Evolutionary conservation across 805 yeast species (phyloP).

Genomic region (Hanseniaspora pseudoguilliermondii): DNA sequence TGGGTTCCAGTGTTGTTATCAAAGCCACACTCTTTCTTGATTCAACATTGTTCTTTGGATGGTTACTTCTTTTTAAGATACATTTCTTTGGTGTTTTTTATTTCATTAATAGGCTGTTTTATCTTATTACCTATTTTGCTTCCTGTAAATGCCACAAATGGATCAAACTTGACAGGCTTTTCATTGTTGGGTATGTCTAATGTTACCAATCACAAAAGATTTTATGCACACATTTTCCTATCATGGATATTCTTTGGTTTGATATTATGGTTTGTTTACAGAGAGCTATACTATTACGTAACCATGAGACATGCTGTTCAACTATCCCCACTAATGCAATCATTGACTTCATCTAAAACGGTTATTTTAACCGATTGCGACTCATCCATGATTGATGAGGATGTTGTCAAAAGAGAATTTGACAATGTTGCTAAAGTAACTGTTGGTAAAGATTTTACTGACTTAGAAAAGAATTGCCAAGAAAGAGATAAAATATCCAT

Average conservation of each 20-base stretch:
- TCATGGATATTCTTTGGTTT: constrained; percentile 63
- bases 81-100: constrained; percentile 39
- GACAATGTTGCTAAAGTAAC: constrained; percentile 48
- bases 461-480: constrained; percentile 42
- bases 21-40: constrained; percentile 47
- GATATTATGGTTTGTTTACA: constrained; percentile 54
- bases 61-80: constrained; percentile 66
- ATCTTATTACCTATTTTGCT: constrained; percentile 56
- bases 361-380: constrained; percentile 61
- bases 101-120: constrained; percentile 42
- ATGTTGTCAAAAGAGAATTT: constrained; percentile 43
- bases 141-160: constrained; percentile 65
- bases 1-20: constrained; percentile 45
- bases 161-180: constrained; percentile 43
- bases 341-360: constrained; percentile 57
- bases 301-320: constrained; percentile 63
- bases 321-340: constrained; percentile 60
- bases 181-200: constrained; percentile 54
- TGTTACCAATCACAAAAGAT: constrained; percentile 48
- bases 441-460: constrained; percentile 51
- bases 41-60: constrained; percentile 63
- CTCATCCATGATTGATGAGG: constrained; percentile 34
- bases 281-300: constrained; percentile 59
- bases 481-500: constrained; percentile 50
- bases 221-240: constrained; percentile 60